Conservation (phyloP, 2,329 filamentous ascomycete genomes). For the Aspergillus arachidicola region DNA sequence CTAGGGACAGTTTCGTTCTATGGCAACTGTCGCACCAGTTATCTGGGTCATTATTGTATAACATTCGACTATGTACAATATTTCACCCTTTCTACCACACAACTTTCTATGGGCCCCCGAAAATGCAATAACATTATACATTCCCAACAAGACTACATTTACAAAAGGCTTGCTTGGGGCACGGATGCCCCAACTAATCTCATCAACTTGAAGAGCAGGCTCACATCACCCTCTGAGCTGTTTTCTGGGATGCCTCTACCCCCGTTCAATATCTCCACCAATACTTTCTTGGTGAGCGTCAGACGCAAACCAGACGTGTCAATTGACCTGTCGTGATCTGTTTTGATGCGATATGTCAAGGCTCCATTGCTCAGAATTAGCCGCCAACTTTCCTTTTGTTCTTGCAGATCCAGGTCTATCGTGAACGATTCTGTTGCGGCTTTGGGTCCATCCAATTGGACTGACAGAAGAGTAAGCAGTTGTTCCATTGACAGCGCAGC, state of each 20-base stretch:
- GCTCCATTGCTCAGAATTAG: slow-evolving; percentile 26
- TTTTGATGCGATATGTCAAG: slow-evolving; percentile 14
- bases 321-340: not conserved
- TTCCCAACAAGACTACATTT: not conserved
- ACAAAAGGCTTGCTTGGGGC: not conserved
- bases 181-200: not conserved
- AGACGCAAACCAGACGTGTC: not conserved
- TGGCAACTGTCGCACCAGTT: not conserved
- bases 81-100: not conserved
- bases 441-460: slow-evolving; percentile 20
- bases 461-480: slow-evolving; percentile 21
- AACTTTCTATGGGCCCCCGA: not conserved
- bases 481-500: slow-evolving; percentile 18
- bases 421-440: slow-evolving; percentile 13
- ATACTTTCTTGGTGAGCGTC: not conserved
- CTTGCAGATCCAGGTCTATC: slow-evolving; percentile 21
- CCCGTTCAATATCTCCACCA: not conserved
- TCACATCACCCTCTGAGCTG: not conserved
- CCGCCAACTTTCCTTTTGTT: slow-evolving; percentile 17
- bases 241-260: not conserved
- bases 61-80: not conserved
- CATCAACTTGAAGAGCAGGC: not conserved
- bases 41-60: not conserved
- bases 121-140: not conserved
- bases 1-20: not conserved